Percentiles rank a stretch among this genome's conserved stretches.
These are phyloP conservation scores for Plasmodium relictum DNA, from an alignment of 169 alveolate species.

Conservation along the genomic window DNA sequence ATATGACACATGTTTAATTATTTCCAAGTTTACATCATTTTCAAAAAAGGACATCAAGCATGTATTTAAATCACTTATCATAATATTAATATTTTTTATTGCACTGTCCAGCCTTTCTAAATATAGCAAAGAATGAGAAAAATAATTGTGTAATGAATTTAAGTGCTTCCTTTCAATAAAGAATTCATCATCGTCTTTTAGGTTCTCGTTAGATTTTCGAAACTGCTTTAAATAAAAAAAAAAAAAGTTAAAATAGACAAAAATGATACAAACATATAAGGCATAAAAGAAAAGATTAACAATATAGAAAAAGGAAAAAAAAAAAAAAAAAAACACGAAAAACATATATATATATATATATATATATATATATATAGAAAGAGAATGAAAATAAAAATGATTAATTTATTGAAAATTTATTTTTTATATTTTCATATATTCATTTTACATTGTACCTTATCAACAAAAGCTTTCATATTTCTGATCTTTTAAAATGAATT, in stretches of 20 bases:
- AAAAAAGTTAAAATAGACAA: background rate
- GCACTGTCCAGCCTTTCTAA: constrained; percentile 74
- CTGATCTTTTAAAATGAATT: background rate
- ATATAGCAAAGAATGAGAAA: constrained; percentile 62
- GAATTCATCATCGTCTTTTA: constrained; percentile 67
- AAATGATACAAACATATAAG: background rate
- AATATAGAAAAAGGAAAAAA: background rate
- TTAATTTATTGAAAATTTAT: background rate
- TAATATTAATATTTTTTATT: constrained; percentile 64
- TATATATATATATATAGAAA: background rate
- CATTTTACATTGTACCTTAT: constrained; percentile 44
- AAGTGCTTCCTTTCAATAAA: constrained; percentile 56
- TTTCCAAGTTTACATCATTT: constrained; percentile 62
- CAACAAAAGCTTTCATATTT: constrained; percentile 75
- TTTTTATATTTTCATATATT: background rate
- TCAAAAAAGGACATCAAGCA: constrained; percentile 76
- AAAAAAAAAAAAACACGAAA: background rate
- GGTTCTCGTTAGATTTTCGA: constrained; percentile 37
- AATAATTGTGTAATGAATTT: constrained; percentile 46
- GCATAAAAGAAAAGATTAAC: background rate
- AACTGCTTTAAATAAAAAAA: constrained; percentile 26
- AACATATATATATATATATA: background rate
- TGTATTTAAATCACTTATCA: constrained; percentile 75
- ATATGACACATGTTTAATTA: constrained; percentile 59
- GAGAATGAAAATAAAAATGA: background rate